A percentile compares a stretch with the other conserved stretches of the same genome.
phyloP scores from a whole-genome alignment of 208 protist genomes.

The Leptomonas pyrrhocoris region DNA sequence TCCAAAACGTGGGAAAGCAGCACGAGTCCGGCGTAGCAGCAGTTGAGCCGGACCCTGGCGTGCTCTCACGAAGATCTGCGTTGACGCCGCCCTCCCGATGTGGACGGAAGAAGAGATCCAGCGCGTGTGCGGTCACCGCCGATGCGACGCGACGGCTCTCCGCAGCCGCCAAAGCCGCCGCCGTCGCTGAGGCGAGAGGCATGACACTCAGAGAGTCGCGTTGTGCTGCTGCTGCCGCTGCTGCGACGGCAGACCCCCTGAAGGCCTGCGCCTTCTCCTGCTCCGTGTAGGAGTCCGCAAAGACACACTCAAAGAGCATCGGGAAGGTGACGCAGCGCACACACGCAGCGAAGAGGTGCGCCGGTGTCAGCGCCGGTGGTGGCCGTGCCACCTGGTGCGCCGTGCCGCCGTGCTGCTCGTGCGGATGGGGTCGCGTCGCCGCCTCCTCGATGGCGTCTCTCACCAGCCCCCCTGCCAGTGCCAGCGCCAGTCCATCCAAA shows the following conservation, averaged over 20 bases:
- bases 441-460: neutral
- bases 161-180: neutral
- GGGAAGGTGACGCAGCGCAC: slow-evolving; percentile 26
- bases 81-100: no score
- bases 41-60: neutral
- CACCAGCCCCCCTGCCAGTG: neutral
- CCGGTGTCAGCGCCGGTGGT: neutral
- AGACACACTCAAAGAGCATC: slow-evolving; percentile 35
- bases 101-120: slow-evolving; percentile 8
- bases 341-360: neutral
- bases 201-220: no score
- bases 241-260: neutral
- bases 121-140: slow-evolving; percentile 8
- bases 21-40: neutral
- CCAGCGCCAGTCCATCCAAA: slow-evolving; percentile 10
- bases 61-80: no score
- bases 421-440: no score
- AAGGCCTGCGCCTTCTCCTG: neutral
- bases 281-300: slow-evolving; percentile 16
- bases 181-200: neutral
- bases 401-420: no score
- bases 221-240: no score
- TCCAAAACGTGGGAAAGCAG: slow-evolving; percentile 34
- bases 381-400: neutral
- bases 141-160: slow-evolving; percentile 9